A percentile compares a stretch with the other conserved stretches of the same genome.
Evolutionary conservation across 1,139 yeast species (phyloP).

Genomic region (Hemisphaericaspora xylanilytica): DNA sequence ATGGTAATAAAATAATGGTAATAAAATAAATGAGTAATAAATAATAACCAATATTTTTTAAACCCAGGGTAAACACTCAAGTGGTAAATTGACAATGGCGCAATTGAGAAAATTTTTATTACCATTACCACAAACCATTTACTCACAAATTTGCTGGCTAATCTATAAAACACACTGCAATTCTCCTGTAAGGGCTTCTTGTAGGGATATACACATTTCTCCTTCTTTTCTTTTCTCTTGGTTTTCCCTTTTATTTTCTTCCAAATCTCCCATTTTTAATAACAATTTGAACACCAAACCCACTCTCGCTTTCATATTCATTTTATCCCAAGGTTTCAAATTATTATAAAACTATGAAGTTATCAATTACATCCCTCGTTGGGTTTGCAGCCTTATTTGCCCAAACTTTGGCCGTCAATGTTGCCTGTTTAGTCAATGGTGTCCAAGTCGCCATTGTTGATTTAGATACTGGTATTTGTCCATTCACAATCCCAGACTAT

Average conservation of each 20-base stretch:
- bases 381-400: slow-evolving; percentile 21
- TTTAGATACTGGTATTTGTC: slow-evolving; percentile 42
- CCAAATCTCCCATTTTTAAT: neutral
- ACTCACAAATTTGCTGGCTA: too few relatives aligned
- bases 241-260: slow-evolving; percentile 1
- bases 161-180: neutral
- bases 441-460: slow-evolving; percentile 34
- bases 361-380: slow-evolving; percentile 12
- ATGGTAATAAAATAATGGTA: too few relatives aligned
- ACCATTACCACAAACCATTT: too few relatives aligned
- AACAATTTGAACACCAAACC: slow-evolving; percentile 3
- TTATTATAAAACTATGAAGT: slow-evolving; percentile 6
- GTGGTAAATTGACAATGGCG: too few relatives aligned
- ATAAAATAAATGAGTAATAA: too few relatives aligned
- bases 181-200: neutral
- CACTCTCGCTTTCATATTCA: slow-evolving; percentile 6
- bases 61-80: too few relatives aligned
- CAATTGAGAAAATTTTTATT: too few relatives aligned
- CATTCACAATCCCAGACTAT: slow-evolving; percentile 33
- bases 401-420: slow-evolving; percentile 28
- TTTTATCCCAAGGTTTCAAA: slow-evolving; percentile 1
- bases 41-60: too few relatives aligned
- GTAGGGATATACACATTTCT: too few relatives aligned
- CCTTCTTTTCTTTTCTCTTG: slow-evolving; percentile 1
- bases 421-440: slow-evolving; percentile 40